Evolutionary conservation across 2,329 filamentous ascomycete genomes (phyloP).

Genomic region (Cadophora gregata): DNA sequence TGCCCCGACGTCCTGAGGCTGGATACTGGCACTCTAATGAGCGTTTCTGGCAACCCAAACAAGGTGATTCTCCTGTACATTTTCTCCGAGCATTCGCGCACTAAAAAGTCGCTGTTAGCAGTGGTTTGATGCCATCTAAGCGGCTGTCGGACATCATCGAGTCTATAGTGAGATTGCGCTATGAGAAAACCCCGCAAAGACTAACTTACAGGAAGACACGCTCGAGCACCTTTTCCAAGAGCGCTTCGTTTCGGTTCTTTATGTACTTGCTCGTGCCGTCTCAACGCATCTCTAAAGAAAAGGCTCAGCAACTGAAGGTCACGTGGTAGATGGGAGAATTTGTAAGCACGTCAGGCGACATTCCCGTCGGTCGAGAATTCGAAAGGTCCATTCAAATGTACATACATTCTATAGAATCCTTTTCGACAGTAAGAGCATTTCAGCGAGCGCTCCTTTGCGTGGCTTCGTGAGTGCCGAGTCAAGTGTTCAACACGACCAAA

Average conservation of each 20-base stretch:
- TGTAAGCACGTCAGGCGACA: not conserved
- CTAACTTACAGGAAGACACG: slow-evolving; percentile 29
- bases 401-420: slow-evolving; percentile 37
- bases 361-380: too few species aligned
- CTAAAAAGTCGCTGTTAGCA: not conserved
- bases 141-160: not conserved
- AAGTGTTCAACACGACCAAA: slow-evolving; percentile 38
- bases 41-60: slow-evolving; percentile 33
- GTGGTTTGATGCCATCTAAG: not conserved
- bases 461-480: slow-evolving; percentile 37
- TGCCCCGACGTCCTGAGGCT: not conserved
- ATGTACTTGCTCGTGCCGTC: slow-evolving; percentile 37
- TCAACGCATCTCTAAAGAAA: slow-evolving; percentile 35
- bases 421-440: slow-evolving; percentile 37
- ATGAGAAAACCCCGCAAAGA: not conserved
- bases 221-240: slow-evolving; percentile 33
- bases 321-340: not conserved
- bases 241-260: slow-evolving; percentile 33
- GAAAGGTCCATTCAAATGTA: not conserved
- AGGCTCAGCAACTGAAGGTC: slow-evolving; percentile 1
- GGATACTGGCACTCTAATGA: slow-evolving; percentile 34
- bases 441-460: slow-evolving; percentile 33
- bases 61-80: slow-evolving; percentile 34
- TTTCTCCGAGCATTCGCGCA: slow-evolving; percentile 36
- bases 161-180: not conserved